A percentile compares a stretch with the other conserved stretches of the same genome.
These are phyloP conservation scores for Colletotrichum abscissum DNA, from an alignment of 2,329 filamentous ascomycete genomes.

Conservation along the genomic window DNA sequence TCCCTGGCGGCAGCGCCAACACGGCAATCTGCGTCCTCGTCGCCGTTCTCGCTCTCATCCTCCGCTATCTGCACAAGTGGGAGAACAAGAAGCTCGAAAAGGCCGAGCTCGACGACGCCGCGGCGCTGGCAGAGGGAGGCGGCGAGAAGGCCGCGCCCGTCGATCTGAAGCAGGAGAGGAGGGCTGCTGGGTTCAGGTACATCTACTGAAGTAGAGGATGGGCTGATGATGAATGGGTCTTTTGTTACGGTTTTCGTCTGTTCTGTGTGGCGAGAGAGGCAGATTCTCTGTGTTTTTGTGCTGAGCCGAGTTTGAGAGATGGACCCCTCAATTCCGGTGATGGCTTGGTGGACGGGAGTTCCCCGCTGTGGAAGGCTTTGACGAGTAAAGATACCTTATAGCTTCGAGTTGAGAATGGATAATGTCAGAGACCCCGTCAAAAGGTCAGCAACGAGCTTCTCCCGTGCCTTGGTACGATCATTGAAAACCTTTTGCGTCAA, in stretches of 20 bases:
- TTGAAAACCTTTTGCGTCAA: neutral
- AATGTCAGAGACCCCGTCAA: no score
- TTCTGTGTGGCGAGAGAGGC: no score
- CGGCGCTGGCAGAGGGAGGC: conserved; percentile 34
- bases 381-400: no score
- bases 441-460: neutral
- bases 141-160: conserved; percentile 15
- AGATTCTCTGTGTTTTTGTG: no score
- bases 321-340: no score
- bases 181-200: conserved; percentile 44
- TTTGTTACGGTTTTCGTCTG: no score
- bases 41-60: conserved; percentile 60
- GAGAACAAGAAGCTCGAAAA: conserved; percentile 71
- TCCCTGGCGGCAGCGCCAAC: conserved; percentile 68
- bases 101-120: conserved; percentile 47
- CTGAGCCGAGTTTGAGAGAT: no score
- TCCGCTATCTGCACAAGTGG: conserved; percentile 65
- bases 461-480: neutral
- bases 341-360: no score
- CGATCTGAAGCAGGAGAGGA: conserved; percentile 29
- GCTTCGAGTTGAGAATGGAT: no score
- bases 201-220: conserved; percentile 38
- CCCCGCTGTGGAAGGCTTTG: no score
- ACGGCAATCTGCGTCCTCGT: conserved; percentile 72
- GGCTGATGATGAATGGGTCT: no score